A percentile compares a stretch with the other conserved stretches of the same genome.
phyloP scores from a whole-genome alignment of 108 stramenopile genomes.

The Skeletonema menzelii region DNA sequence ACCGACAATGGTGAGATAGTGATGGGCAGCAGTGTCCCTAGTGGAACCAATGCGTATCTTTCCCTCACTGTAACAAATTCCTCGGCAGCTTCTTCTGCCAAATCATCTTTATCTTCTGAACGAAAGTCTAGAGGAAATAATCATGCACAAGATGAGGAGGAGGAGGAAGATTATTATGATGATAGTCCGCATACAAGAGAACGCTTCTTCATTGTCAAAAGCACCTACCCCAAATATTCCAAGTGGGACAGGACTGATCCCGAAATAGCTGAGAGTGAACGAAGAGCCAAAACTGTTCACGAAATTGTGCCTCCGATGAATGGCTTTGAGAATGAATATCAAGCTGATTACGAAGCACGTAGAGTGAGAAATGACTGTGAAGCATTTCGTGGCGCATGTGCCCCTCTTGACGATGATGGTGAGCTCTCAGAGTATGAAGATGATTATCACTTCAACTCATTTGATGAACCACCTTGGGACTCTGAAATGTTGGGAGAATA shows the following conservation, averaged over 20 bases:
- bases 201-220: slow-evolving; percentile 4
- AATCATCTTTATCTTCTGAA: not conserved
- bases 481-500: not conserved
- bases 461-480: not conserved
- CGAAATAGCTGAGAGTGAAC: not conserved
- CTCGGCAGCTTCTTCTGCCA: not conserved
- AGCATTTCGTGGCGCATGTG: not conserved
- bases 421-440: not conserved
- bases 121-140: not conserved
- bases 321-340: not conserved
- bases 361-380: not conserved
- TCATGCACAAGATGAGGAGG: not conserved
- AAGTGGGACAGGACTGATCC: not conserved
- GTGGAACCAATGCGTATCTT: not conserved
- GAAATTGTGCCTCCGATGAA: not conserved
- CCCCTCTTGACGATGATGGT: not conserved
- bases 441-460: not conserved
- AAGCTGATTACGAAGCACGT: not conserved
- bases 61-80: not conserved
- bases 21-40: not conserved
- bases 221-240: not conserved
- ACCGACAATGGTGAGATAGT: not conserved
- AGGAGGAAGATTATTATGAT: not conserved
- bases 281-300: not conserved
- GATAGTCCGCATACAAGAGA: not conserved